Evolutionary conservation across 2,329 filamentous ascomycete species (phyloP).

Genomic region (Torrubiellomyces zombiae): DNA sequence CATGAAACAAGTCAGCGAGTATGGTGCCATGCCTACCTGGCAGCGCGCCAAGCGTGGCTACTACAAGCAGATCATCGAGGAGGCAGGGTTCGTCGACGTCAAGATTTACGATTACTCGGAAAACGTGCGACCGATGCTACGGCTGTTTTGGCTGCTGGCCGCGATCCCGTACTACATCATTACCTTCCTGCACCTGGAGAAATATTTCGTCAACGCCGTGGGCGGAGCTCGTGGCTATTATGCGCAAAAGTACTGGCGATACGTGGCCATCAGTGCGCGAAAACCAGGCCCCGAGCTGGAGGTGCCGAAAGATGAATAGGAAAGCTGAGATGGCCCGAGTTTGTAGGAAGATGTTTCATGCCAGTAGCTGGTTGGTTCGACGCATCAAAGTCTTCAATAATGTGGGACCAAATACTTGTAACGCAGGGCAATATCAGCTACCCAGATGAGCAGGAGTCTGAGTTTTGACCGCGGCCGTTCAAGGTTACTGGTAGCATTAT

Average conservation of each 20-base stretch:
- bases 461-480: no score
- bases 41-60: constrained; percentile 19
- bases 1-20: constrained; percentile 22
- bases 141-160: constrained; percentile 28
- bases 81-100: constrained; percentile 28
- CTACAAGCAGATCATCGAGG: constrained; percentile 22
- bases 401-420: no score
- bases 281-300: no score
- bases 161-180: constrained; percentile 29
- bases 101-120: constrained; percentile 24
- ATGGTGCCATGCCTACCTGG: constrained; percentile 28
- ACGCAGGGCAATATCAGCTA: no score
- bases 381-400: no score
- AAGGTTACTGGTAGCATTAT: no score
- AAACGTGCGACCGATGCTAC: constrained; percentile 29
- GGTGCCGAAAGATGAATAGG: no score
- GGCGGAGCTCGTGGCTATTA: constrained; percentile 3
- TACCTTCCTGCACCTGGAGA: constrained; percentile 23
- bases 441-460: no score
- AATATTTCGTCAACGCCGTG: constrained; percentile 25
- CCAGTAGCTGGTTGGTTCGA: no score
- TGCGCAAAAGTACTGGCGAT: constrained; percentile 6
- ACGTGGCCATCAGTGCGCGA: constrained; percentile 6
- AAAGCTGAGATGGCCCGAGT: no score
- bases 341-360: no score